Percentiles rank a stretch among this genome's conserved stretches.
phyloP scores from a whole-genome alignment of 108 stramenopile genomes.

The Cyclotella choctawhatcheeana region DNA sequence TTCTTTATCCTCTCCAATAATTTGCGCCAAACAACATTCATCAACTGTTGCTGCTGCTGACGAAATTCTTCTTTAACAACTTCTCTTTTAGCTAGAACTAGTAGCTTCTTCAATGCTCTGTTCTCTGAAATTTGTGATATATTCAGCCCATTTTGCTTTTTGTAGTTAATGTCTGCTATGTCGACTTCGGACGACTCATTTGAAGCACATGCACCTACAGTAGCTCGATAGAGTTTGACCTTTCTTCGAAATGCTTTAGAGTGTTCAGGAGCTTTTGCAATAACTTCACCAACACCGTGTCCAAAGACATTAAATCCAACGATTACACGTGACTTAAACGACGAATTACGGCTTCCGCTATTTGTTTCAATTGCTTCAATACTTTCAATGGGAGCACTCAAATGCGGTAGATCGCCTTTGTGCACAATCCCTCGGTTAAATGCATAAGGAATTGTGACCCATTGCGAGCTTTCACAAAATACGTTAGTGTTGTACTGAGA shows the following conservation, averaged over 20 bases:
- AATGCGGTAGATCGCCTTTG: constrained; percentile 78
- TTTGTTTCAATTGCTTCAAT: constrained; percentile 14
- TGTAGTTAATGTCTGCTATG: neutral
- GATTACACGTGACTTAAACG: constrained; percentile 63
- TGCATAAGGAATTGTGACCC: constrained; percentile 69
- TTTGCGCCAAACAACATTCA: constrained; percentile 14
- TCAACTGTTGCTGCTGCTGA: constrained; percentile 32
- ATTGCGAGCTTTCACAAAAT: constrained; percentile 21
- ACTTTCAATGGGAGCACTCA: constrained; percentile 54
- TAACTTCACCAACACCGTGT: constrained; percentile 57
- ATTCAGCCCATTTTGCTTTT: constrained; percentile 33
- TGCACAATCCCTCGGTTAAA: constrained; percentile 76
- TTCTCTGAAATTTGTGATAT: constrained; percentile 54
- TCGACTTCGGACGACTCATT: neutral
- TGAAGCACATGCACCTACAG: constrained; percentile 22
- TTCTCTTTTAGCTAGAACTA: constrained; percentile 75
- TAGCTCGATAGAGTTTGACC: constrained; percentile 58
- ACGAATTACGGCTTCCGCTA: neutral
- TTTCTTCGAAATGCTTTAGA: constrained; percentile 66
- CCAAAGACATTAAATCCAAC: constrained; percentile 86
- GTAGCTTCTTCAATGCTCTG: constrained; percentile 62
- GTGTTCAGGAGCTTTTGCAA: constrained; percentile 77
- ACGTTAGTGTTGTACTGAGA: neutral
- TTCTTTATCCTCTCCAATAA: constrained; percentile 3
- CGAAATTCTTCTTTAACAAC: constrained; percentile 41